These are phyloP conservation scores for Colletotrichum scovillei DNA, from an alignment of 2,329 filamentous ascomycete species.

Conservation along the genomic window DNA sequence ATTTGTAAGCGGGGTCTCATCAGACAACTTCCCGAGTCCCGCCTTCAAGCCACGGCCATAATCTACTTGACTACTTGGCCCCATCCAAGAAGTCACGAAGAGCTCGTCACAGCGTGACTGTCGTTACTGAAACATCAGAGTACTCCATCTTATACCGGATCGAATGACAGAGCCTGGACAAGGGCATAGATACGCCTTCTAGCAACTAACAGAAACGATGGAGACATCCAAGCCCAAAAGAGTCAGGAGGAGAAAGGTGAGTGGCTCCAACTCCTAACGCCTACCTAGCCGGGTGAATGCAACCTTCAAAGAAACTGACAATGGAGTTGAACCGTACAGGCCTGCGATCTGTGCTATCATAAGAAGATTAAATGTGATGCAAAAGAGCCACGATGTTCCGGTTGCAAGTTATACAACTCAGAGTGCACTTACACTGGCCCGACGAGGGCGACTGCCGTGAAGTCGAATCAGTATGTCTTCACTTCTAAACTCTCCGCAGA, in stretches of 20 bases:
- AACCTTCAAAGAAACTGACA: no score
- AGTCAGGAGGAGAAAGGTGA: slow-evolving; percentile 23
- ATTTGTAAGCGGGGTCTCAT: slow-evolving; percentile 2
- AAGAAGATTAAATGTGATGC: slow-evolving; percentile 35
- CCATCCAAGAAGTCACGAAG: not conserved
- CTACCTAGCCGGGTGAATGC: no score
- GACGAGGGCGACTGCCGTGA: not conserved
- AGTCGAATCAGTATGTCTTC: not conserved
- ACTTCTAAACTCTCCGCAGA: not conserved
- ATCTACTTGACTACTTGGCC: not conserved
- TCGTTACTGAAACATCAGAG: no score
- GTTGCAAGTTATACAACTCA: slow-evolving; percentile 27
- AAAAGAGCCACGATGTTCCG: slow-evolving; percentile 21
- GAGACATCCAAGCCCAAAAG: slow-evolving; percentile 12
- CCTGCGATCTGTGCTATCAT: slow-evolving; percentile 26
- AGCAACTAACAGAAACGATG: not conserved
- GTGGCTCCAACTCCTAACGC: not conserved
- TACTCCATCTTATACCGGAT: not conserved
- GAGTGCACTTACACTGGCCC: slow-evolving; percentile 31
- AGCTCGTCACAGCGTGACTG: no score
- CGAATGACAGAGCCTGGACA: not conserved
- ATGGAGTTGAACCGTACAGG: not conserved
- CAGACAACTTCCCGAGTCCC: not conserved
- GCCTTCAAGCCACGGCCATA: not conserved
- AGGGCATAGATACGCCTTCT: not conserved